Evolutionary conservation across 2,329 filamentous ascomycete genomes (phyloP).

Genomic region (Pochonia chlamydosporia): DNA sequence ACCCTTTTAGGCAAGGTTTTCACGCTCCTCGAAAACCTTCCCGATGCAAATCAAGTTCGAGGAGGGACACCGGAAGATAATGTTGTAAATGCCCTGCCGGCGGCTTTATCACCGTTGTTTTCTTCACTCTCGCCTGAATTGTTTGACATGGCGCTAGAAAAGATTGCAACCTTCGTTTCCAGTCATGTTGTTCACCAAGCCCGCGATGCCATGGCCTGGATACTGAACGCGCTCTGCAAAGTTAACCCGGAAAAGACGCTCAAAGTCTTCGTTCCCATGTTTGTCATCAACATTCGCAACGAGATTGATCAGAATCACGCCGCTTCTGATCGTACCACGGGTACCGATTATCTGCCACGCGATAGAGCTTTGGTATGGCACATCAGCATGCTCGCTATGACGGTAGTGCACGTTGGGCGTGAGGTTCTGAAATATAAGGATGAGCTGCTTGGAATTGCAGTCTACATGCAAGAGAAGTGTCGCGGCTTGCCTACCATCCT

Average conservation of each 20-base stretch:
- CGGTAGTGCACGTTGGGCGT: conserved; percentile 88
- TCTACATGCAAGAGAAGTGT: conserved; percentile 96
- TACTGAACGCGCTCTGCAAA: conserved; percentile 93
- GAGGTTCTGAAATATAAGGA: conserved; percentile 85
- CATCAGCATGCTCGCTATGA: conserved; percentile 95
- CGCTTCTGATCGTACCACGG: conserved; percentile 88
- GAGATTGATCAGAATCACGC: conserved; percentile 97
- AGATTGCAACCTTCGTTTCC: conserved; percentile 85
- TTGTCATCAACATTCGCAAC: conserved; percentile 86
- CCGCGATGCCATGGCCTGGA: conserved; percentile 96
- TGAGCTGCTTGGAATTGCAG: conserved; percentile 83
- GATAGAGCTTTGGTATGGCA: conserved; percentile 95
- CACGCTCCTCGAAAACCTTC: conserved; percentile 88
- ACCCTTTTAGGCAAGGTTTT: conserved; percentile 92
- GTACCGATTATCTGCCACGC: conserved; percentile 85
- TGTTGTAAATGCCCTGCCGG: conserved; percentile 90
- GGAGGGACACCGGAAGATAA: conserved; percentile 93
- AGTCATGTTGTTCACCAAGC: conserved; percentile 96
- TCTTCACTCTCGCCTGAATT: conserved; percentile 87
- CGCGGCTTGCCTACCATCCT: conserved; percentile 91
- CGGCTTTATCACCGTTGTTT: conserved; percentile 84
- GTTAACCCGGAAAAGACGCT: conserved; percentile 91
- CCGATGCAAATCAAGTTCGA: conserved; percentile 80
- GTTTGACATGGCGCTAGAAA: conserved; percentile 86
- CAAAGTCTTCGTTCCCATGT: conserved; percentile 82